Evolutionary conservation across 768 basidiomycete species (phyloP), one percentile per base, ranked within the genome.

Genomic region (Leccinellum rugosiceps): DNA sequence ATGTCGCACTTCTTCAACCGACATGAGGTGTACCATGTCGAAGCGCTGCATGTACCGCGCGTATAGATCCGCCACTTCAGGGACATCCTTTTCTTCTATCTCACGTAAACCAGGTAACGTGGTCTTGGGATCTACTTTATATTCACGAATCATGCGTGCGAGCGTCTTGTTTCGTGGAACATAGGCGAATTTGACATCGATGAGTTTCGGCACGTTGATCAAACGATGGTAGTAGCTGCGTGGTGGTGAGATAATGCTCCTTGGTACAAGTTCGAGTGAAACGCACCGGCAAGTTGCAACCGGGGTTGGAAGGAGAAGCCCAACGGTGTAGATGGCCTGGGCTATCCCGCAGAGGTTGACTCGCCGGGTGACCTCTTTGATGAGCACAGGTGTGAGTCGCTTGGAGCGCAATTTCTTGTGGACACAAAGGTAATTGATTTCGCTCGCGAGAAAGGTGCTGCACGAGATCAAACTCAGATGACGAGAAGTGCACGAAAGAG

Each of bases 391-490:
- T 0, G 97, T 88, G 23, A 98, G 78, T 41, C 97, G 89, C 71
- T 98, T 98, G 0, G 93, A 91, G 17, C 97, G 88, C 34, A 98
- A 77, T 73, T 97, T 98, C 78, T 99, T 99, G 81, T 97, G 95
- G 1, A 98, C 87, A 66, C 94, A 96, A 50, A 99, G 87, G 74
- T 92, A 98, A 73, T 98, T 99, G 77, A 99, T 95, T 74, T 98
- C 97, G 70, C 86, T 87, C 43, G 86, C 84, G 28, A 73, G 76
- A 67, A 98, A 80, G 6, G 78, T 74, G 47, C 91, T 94, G 58
- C 34, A 57, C 65, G 26, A n/a, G 14, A 41, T 63, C 49, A 63
- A 58, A 47, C 23, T 46, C 19, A 52, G 43, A 19, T 41, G 31
- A 51, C n/a, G 43, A 52, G 10, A 15, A 54, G 14, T 17, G 43